phyloP scores from a whole-genome alignment of 768 basidiomycete species.

The Russula brevipes region DNA sequence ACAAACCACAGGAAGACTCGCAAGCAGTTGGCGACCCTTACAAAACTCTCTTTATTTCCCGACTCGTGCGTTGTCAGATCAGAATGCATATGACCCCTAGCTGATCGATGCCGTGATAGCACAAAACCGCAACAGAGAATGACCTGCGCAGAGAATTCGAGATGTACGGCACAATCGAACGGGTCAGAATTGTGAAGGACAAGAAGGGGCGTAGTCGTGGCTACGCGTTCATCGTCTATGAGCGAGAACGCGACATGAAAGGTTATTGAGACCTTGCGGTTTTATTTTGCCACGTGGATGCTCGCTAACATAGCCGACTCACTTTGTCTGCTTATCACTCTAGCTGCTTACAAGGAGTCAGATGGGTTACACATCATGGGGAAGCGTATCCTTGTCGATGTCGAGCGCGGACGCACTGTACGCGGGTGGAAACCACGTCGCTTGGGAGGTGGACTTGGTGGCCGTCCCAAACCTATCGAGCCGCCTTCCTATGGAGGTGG shows the following conservation, averaged over 20 bases:
- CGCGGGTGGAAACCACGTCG: constrained; percentile 98
- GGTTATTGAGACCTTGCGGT: constrained; percentile 44
- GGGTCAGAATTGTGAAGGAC: constrained; percentile 89
- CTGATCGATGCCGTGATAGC: constrained; percentile 43
- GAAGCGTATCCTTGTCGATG: constrained; percentile 94
- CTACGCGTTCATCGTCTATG: constrained; percentile 97
- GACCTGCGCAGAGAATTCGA: constrained; percentile 96
- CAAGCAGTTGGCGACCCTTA: constrained; percentile 95
- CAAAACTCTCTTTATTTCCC: constrained; percentile 95
- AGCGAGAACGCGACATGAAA: constrained; percentile 99
- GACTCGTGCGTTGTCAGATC: constrained; percentile 52
- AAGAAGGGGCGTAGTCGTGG: constrained; percentile 82
- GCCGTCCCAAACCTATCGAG: constrained; percentile 76
- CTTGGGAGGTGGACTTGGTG: constrained; percentile 98
- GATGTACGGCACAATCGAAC: constrained; percentile 89
- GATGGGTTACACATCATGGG: constrained; percentile 95
- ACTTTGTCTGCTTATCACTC: constrained; percentile 26
- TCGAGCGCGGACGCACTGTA: constrained; percentile 96
- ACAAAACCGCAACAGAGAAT: constrained; percentile 85
- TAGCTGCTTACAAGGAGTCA: constrained; percentile 97
- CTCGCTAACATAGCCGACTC: constrained; percentile 26
- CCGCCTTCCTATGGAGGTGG: constrained; percentile 25
- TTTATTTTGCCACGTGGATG: constrained; percentile 21
- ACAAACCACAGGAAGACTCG: constrained; percentile 87
- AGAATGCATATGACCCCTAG: neutral